Evolutionary conservation across 352 stramenopile genomes (phyloP), one percentile per base, ranked within the genome.

Genomic region (Plasmopara viticola): DNA sequence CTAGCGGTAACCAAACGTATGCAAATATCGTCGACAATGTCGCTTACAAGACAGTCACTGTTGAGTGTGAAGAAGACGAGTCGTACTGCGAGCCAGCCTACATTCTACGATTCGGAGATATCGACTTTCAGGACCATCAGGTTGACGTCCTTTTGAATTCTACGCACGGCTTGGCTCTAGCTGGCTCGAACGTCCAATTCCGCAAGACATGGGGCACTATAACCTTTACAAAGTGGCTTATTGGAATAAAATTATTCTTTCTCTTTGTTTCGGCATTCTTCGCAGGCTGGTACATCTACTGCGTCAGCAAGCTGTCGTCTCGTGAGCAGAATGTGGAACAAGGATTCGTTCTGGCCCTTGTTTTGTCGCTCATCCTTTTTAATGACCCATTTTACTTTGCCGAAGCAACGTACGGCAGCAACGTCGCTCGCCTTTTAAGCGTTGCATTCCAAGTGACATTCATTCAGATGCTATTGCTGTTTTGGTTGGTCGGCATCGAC

Each of bases 281-380:
- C 20, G 20, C 20, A 25, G 20, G 20, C 20, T 25, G 20, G 68
- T 86, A 82, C 60, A 73, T 72, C 28, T 61, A 62, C 20, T 69
- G 49, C 5, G 33, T 82, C 34, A 81, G 54, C 51, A 64, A 68
- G 18, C 53, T 86, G 9, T 70, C 67, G n/a, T 41, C 55, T 5
- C 64, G 68, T 9, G 70, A 83, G 47, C 74, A 82, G 44, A 86
- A 77, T 17, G 56, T 86, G 33, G 74, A 86, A 44, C 74, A 86
- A 31, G 68, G 64, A 30, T 86, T 72, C 60, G 63, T 84, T 18
- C 58, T 70, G 33, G 64, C 64, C n/a, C 57, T 86, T 14, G 65
- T 48, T 13, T 25, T 84, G 30, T 62, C 68, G 33, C 56, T 25
- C 3, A 25, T 25, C 3, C 3, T 25, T 25, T 25, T 25, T 25